Evolutionary conservation across 2,329 filamentous ascomycete species (phyloP), one percentile per base, ranked within the genome.

Genomic region (Zasmidium angulare): DNA sequence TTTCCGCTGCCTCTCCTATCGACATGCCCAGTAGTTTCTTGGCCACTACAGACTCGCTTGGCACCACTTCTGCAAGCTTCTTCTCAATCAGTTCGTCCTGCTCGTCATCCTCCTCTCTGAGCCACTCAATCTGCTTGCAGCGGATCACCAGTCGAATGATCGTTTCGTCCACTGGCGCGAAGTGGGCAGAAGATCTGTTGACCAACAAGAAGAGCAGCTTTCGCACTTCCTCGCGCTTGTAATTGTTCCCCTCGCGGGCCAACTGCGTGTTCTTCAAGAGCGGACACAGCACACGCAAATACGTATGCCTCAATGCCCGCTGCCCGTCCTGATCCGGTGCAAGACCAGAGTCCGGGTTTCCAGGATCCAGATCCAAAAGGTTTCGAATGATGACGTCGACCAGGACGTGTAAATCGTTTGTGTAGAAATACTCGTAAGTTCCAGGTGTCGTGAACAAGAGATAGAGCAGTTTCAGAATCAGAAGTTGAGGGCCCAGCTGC

Each of bases 371-470:
- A 73, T 99, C 95, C 69, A 98, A 86, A n/a, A 99, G 81, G 70
- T 99, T 99, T 47, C 95, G 90, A 61, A 99, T 91, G 59, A 99
- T 92, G 64, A 99, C 95, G 71, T 99, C 95, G 50, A 98, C 83
- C 17, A 99, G 84, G 3, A 99, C 95, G 59, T 91, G 90, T 26
- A 99, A 82, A 71, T 99, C 95, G 72, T 99, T 99, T 24, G 92
- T 97, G 76, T 98, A 99, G 72, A 99, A 99, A 76, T 98, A 99
- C 77, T 99, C 95, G 74, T 95, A 91, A 0, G 95, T 99, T 17
- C 89, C 85, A 58, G 86, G 86, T 10, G 91, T 98, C 3, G 93
- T 96, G 76, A 99, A 99, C 10, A 99, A 83, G 36, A 99, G 85
- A 76, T 98, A 99, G 24, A 99, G 81, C 3, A 97, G 85, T 76